Percentiles rank a stretch among this genome's conserved stretches.
These are phyloP conservation scores for Nakazawaea ambrosiae DNA, from an alignment of 805 yeast genomes.

Conservation along the genomic window DNA sequence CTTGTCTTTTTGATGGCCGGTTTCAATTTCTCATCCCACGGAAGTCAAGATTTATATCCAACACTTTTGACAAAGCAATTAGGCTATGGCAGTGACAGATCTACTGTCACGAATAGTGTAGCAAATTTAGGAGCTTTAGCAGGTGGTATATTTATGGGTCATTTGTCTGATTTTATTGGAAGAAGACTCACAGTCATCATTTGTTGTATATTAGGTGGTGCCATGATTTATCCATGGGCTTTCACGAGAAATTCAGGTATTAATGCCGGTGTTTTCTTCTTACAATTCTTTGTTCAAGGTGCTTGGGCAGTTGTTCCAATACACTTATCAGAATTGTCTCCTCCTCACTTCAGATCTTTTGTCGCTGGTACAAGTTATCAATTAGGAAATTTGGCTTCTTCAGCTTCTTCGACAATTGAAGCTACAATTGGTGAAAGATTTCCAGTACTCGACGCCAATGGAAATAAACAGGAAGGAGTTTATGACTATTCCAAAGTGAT, in stretches of 20 bases:
- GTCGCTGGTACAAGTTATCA: slow-evolving; percentile 60
- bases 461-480: slow-evolving; percentile 20
- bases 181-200: slow-evolving; percentile 45
- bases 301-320: slow-evolving; percentile 66
- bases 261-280: slow-evolving; percentile 52
- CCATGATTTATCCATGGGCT: slow-evolving; percentile 59
- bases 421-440: slow-evolving; percentile 52
- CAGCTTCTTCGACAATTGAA: slow-evolving; percentile 65
- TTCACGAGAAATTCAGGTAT: slow-evolving; percentile 37
- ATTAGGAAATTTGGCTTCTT: slow-evolving; percentile 58
- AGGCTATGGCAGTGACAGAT: slow-evolving; percentile 30
- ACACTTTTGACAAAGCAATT: slow-evolving; percentile 43
- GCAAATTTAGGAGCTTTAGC: slow-evolving; percentile 51
- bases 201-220: slow-evolving; percentile 50
- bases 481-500: slow-evolving; percentile 54
- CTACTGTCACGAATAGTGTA: slow-evolving; percentile 49
- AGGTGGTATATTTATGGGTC: slow-evolving; percentile 53
- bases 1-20: slow-evolving; percentile 54
- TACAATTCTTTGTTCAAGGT: slow-evolving; percentile 61
- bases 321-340: slow-evolving; percentile 54
- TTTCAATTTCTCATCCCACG: slow-evolving; percentile 55
- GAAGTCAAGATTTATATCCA: slow-evolving; percentile 58
- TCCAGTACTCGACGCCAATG: slow-evolving; percentile 29
- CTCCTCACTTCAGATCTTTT: slow-evolving; percentile 55
- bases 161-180: slow-evolving; percentile 46